Conservation (phyloP, 2,329 filamentous ascomycete species). For the Zymoseptoria tritici region DNA sequence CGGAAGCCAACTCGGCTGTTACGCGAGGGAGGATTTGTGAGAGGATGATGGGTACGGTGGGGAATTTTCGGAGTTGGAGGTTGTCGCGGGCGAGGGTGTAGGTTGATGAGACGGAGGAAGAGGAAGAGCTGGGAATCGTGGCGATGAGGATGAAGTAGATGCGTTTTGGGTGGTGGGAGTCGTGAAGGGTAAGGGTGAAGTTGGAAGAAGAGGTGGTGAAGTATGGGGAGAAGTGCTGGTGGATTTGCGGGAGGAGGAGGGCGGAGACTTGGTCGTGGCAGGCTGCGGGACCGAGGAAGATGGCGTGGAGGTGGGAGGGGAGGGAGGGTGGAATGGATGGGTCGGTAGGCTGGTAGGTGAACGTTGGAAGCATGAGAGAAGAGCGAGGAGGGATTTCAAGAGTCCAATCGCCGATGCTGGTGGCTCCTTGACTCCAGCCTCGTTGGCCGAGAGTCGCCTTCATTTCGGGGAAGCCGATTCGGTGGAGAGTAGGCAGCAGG, state of each 20-base stretch:
- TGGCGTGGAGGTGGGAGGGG: slow-evolving; percentile 25
- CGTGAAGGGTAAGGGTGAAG: slow-evolving; percentile 15
- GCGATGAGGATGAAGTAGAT: slow-evolving; percentile 52
- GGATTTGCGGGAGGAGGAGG: slow-evolving; percentile 6
- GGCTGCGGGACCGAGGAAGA: slow-evolving; percentile 32
- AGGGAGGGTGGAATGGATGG: not conserved
- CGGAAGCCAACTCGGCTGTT: slow-evolving; percentile 37
- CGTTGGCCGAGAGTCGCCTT: slow-evolving; percentile 37
- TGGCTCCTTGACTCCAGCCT: slow-evolving; percentile 47
- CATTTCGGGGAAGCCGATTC: slow-evolving; percentile 45
- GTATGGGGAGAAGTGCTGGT: slow-evolving; percentile 9
- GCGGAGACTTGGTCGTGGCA: slow-evolving; percentile 24
- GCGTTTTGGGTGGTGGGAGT: slow-evolving; percentile 17
- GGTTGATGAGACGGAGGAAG: slow-evolving; percentile 24
- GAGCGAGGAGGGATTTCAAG: slow-evolving; percentile 42
- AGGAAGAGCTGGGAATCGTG: slow-evolving; percentile 20
- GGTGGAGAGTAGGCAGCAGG: slow-evolving; percentile 45
- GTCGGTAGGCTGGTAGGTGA: slow-evolving; percentile 28
- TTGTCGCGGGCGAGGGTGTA: slow-evolving; percentile 47
- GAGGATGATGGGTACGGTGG: slow-evolving; percentile 8
- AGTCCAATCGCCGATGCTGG: slow-evolving; percentile 42
- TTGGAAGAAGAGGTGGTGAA: not conserved
- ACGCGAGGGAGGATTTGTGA: slow-evolving; percentile 38
- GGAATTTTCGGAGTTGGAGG: slow-evolving; percentile 37
- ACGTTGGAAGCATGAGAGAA: slow-evolving; percentile 26